A percentile compares a stretch with the other conserved stretches of the same genome.
Evolutionary conservation across 2,329 filamentous ascomycete species (phyloP).

Genomic region (Fusarium oxysporum): DNA sequence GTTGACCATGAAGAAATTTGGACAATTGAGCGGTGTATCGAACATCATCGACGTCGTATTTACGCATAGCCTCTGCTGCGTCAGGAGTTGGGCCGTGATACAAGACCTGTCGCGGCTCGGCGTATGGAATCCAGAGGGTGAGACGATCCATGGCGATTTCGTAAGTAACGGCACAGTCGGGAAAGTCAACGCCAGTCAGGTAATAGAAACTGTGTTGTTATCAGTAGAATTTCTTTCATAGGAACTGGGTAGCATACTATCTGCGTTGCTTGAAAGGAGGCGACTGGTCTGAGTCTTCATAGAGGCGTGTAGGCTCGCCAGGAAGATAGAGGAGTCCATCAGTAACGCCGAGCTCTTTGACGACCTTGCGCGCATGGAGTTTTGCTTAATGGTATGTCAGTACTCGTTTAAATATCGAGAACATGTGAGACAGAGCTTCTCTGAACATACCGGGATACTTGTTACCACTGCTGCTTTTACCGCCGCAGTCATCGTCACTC

Average conservation of each 20-base stretch:
- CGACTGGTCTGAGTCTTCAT: constrained; percentile 69
- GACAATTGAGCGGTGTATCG: constrained; percentile 68
- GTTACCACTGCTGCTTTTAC: constrained; percentile 38
- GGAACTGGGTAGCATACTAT: constrained; percentile 59
- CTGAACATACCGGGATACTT: constrained; percentile 53
- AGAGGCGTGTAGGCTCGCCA: constrained; percentile 62
- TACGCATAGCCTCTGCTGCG: constrained; percentile 68
- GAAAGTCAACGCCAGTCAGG: constrained; percentile 65
- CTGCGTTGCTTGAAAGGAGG: constrained; percentile 67
- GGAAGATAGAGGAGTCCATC: constrained; percentile 68
- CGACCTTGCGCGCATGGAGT: constrained; percentile 68
- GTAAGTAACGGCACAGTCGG: constrained; percentile 67
- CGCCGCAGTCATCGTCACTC: constrained; percentile 22
- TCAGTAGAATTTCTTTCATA: not conserved
- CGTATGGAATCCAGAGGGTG: constrained; percentile 78
- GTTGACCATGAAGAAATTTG: constrained; percentile 55
- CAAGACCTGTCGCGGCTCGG: constrained; percentile 70
- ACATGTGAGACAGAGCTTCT: not conserved
- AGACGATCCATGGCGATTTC: constrained; percentile 70
- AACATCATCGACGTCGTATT: constrained; percentile 78
- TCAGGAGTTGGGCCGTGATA: constrained; percentile 73
- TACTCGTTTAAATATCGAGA: not conserved
- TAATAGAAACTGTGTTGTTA: constrained; percentile 65
- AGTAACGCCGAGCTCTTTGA: constrained; percentile 59
- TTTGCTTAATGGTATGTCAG: constrained; percentile 58